Conservation (phyloP, 495 filamentous ascomycete genomes). For the Gamarada debralockiae region DNA sequence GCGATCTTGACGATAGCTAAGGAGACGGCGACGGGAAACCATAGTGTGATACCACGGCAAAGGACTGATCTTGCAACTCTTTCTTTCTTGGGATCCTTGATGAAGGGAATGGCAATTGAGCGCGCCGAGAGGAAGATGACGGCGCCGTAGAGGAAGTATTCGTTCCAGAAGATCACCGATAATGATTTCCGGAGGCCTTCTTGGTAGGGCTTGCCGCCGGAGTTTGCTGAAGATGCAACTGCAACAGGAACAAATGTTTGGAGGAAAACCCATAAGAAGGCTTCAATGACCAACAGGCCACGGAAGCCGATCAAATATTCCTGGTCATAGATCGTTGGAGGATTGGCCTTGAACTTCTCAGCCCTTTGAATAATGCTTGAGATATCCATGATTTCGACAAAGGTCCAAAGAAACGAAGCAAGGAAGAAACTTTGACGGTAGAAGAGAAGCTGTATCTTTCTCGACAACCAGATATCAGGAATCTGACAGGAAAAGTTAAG, state of each 20-base stretch:
- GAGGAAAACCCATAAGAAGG: conserved; percentile 13
- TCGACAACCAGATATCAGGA: no score
- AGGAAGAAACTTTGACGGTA: background rate
- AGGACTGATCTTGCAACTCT: background rate
- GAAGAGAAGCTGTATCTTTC: background rate
- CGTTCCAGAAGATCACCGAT: conserved; percentile 14
- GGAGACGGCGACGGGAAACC: background rate
- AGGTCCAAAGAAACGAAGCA: background rate
- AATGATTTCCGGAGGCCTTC: conserved; percentile 5
- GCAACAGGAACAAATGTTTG: conserved; percentile 5
- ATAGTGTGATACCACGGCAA: background rate
- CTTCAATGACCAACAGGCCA: background rate
- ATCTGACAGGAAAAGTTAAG: no score
- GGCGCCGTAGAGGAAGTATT: conserved; percentile 8
- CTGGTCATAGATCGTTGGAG: background rate
- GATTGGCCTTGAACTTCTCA: background rate
- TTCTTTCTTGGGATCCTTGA: background rate
- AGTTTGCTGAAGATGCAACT: background rate
- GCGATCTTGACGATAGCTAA: background rate
- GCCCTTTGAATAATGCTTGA: background rate
- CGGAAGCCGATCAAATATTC: conserved; percentile 8
- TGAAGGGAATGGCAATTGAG: conserved; percentile 5
- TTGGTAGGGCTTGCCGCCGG: background rate
- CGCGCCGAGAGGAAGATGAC: conserved; percentile 12
- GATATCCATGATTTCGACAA: background rate